Evolutionary conservation across 345 rosid species (phyloP).

Genomic region (Pseudoturritis turrita): DNA sequence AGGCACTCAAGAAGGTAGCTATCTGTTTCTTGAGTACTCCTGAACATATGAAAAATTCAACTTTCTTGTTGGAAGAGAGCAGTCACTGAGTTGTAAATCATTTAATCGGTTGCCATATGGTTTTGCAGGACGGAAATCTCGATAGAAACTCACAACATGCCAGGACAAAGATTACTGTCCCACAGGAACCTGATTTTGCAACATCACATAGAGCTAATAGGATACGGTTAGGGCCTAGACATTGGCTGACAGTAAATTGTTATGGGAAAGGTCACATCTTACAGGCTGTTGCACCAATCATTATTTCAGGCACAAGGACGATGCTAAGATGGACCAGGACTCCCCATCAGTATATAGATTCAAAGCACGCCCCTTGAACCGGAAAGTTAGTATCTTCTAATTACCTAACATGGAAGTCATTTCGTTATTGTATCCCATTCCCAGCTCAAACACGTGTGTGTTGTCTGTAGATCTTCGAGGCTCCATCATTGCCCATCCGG

Average conservation of each 20-base stretch:
- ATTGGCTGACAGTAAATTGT: neutral
- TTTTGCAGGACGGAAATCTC: slow-evolving; percentile 46
- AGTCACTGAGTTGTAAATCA: neutral
- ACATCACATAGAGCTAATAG: slow-evolving; percentile 82
- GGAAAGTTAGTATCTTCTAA: slow-evolving; percentile 60
- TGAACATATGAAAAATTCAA: neutral
- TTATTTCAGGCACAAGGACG: slow-evolving; percentile 58
- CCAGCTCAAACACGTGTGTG: slow-evolving; percentile 19
- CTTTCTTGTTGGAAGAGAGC: neutral
- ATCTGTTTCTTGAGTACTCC: neutral
- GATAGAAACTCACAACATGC: slow-evolving; percentile 38
- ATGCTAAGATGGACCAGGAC: slow-evolving; percentile 39
- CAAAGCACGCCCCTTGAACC: slow-evolving; percentile 91
- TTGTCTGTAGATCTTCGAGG: slow-evolving; percentile 70
- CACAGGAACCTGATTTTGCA: slow-evolving; percentile 87
- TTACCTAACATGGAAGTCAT: neutral
- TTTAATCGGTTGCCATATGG: slow-evolving; percentile 1
- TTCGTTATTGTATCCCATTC: neutral
- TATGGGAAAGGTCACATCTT: neutral
- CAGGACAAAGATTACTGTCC: slow-evolving; percentile 69
- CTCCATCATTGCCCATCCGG: slow-evolving; percentile 70
- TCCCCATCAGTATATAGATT: slow-evolving; percentile 45
- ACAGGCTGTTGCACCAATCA: slow-evolving; percentile 10
- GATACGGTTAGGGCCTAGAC: slow-evolving; percentile 43
- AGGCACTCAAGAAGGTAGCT: slow-evolving; percentile 67